phyloP scores from a whole-genome alignment of 768 basidiomycete genomes.

The Porpolomopsis calyptriformis region DNA sequence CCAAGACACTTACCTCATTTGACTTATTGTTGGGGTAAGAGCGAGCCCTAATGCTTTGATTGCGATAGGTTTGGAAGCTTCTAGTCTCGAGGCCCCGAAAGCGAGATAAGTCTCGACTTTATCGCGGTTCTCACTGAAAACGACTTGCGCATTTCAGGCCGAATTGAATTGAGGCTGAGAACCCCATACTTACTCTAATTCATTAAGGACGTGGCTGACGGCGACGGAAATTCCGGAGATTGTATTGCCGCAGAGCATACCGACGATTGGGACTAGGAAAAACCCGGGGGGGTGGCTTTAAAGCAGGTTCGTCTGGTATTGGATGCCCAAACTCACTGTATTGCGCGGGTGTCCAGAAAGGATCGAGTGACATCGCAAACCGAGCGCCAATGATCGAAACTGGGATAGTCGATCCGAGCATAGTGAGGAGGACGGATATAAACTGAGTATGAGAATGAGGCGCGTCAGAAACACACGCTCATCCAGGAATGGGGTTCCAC shows the following conservation, averaged over 20 bases:
- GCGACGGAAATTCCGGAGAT: conserved; percentile 69
- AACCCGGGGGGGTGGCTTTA: not conserved
- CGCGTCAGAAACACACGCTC: not conserved
- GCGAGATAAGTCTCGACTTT: conserved; percentile 81
- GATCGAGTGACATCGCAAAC: conserved; percentile 64
- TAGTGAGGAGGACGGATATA: conserved; percentile 49
- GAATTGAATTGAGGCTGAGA: not conserved
- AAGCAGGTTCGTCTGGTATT: too few relatives aligned
- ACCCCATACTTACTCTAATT: conserved; percentile 47
- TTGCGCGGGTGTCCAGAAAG: conserved; percentile 79
- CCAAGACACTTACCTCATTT: conserved; percentile 53
- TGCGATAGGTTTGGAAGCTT: conserved; percentile 73
- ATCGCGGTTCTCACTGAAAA: conserved; percentile 63
- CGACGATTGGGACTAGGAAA: conserved; percentile 60
- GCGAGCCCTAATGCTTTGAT: conserved; percentile 71
- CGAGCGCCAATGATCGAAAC: conserved; percentile 66
- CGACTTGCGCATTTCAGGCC: not conserved
- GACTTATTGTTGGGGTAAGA: conserved; percentile 71
- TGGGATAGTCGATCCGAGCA: conserved; percentile 70
- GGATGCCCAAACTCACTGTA: conserved; percentile 42
- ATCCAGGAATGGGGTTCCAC: not conserved
- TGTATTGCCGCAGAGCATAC: conserved; percentile 78
- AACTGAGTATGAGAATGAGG: conserved; percentile 34
- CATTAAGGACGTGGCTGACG: conserved; percentile 60
- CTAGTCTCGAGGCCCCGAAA: conserved; percentile 74